Percentiles rank a stretch among this genome's conserved stretches.
Conservation (phyloP, 176 grass and related monocot genomes). For the Dactylis glomerata region DNA sequence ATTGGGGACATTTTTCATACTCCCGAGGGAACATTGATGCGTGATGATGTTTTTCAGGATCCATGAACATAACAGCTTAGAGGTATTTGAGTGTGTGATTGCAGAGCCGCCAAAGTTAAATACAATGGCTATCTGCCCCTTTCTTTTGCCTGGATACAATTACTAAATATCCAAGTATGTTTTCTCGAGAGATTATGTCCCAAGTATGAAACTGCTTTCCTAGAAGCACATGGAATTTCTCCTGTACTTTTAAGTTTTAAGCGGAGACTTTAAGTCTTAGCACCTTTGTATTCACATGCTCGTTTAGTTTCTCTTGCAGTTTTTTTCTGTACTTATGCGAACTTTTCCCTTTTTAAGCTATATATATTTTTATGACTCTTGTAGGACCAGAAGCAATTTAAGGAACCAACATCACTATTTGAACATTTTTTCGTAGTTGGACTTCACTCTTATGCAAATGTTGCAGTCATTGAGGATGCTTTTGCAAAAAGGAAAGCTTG, state of each 20-base stretch:
- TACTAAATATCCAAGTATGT: background rate
- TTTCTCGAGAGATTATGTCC: background rate
- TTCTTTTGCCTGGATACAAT: background rate
- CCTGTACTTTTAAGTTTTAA: background rate
- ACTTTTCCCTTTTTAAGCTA: constrained; percentile 6
- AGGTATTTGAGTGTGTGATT: background rate
- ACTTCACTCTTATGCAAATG: constrained; percentile 92
- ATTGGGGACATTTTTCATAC: background rate
- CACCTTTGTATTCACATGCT: background rate
- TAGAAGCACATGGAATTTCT: background rate
- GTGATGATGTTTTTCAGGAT: background rate
- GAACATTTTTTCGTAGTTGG: constrained; percentile 91
- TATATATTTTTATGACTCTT: constrained; percentile 11
- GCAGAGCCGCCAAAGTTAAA: background rate
- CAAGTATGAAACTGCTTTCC: background rate
- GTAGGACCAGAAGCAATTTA: constrained; percentile 69
- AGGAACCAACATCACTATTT: constrained; percentile 64
- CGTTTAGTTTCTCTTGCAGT: constrained; percentile 13
- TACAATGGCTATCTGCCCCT: background rate
- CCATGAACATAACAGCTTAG: background rate
- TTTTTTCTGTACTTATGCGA: constrained; percentile 2
- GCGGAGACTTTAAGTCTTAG: background rate
- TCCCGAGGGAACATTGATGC: background rate
- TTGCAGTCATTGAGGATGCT: constrained; percentile 82
- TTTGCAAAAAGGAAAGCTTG: constrained; percentile 90